A percentile compares a stretch with the other conserved stretches of the same genome.
Conservation (phyloP, 208 protist species). For the Crithidia mellificae region DNA sequence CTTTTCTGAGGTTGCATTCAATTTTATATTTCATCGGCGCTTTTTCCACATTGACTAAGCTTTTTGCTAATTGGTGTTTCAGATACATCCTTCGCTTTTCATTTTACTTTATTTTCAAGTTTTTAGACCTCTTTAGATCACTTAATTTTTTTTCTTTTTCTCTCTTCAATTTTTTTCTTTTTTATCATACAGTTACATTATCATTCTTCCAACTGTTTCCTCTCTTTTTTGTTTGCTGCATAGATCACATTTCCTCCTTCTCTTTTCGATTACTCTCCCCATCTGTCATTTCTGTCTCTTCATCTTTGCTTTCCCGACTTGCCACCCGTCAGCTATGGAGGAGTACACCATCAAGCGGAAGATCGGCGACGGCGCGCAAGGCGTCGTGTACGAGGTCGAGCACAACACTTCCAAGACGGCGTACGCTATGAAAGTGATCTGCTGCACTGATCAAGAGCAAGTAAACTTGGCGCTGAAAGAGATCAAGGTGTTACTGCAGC, state of each 20-base stretch:
- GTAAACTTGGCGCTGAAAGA: conserved; percentile 84
- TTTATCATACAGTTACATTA: background rate
- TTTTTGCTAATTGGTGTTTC: too few species aligned
- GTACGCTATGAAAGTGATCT: conserved; percentile 89
- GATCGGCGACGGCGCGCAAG: conserved; percentile 82
- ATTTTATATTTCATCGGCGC: too few species aligned
- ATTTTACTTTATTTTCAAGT: background rate
- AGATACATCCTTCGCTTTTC: too few species aligned
- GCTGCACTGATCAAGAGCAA: conserved; percentile 57
- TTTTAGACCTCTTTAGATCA: background rate
- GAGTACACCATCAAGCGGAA: conserved; percentile 69
- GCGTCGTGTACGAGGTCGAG: conserved; percentile 73
- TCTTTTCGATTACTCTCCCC: conserved; percentile 5
- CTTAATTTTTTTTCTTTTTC: conserved; percentile 13
- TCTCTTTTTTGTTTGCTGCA: conserved; percentile 17
- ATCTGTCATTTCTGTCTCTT: background rate
- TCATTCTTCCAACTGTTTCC: background rate
- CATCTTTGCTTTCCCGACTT: background rate
- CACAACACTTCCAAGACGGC: conserved; percentile 48
- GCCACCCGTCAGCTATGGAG: conserved; percentile 50
- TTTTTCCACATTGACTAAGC: too few species aligned
- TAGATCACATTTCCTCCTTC: conserved; percentile 1
- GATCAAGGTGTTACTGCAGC: conserved; percentile 82
- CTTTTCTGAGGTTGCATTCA: too few species aligned
- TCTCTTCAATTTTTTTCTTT: conserved; percentile 21